Conservation (phyloP, 1,284 basidiomycete genomes). For the Malassezia sympodialis region DNA sequence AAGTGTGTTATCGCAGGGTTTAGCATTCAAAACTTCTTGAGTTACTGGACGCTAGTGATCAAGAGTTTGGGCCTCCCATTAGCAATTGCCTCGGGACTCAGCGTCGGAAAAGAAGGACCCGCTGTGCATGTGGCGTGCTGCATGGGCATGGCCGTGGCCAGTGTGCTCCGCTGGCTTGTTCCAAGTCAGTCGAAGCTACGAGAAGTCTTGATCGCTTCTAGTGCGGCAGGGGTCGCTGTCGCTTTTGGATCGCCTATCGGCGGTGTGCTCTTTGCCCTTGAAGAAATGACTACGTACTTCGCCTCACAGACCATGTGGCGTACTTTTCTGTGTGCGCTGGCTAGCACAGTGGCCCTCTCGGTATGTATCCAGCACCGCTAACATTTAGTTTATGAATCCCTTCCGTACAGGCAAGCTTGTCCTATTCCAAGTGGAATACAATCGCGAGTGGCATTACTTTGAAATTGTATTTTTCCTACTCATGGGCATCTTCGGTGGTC, state of each 20-base stretch:
- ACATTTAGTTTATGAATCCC: constrained; percentile 73
- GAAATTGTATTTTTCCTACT: constrained; percentile 91
- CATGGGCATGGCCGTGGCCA: constrained; percentile 76
- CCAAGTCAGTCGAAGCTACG: constrained; percentile 90
- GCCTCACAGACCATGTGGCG: constrained; percentile 97
- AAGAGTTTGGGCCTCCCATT: constrained; percentile 81
- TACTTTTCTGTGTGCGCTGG: constrained; percentile 89
- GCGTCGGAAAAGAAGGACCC: constrained; percentile 96
- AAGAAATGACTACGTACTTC: constrained; percentile 76
- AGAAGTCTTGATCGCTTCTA: constrained; percentile 86
- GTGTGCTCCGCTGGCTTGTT: constrained; percentile 69
- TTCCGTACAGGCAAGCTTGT: constrained; percentile 97
- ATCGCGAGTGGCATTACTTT: constrained; percentile 97
- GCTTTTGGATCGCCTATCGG: constrained; percentile 96
- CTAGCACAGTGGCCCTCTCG: constrained; percentile 88
- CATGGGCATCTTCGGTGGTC: constrained; percentile 87
- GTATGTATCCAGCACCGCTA: background rate
- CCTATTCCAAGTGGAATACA: constrained; percentile 93
- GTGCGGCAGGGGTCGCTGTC: constrained; percentile 92
- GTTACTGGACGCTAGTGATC: constrained; percentile 80
- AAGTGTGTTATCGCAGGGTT: constrained; percentile 97
- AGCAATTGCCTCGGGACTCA: constrained; percentile 83
- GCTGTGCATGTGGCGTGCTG: constrained; percentile 95
- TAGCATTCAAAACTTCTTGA: constrained; percentile 87
- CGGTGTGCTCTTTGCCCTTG: constrained; percentile 77